Percentiles rank a stretch among this genome's conserved stretches.
Evolutionary conservation across 2,329 filamentous ascomycete species (phyloP).

Genomic region (Pseudophaeomoniella oleicola): DNA sequence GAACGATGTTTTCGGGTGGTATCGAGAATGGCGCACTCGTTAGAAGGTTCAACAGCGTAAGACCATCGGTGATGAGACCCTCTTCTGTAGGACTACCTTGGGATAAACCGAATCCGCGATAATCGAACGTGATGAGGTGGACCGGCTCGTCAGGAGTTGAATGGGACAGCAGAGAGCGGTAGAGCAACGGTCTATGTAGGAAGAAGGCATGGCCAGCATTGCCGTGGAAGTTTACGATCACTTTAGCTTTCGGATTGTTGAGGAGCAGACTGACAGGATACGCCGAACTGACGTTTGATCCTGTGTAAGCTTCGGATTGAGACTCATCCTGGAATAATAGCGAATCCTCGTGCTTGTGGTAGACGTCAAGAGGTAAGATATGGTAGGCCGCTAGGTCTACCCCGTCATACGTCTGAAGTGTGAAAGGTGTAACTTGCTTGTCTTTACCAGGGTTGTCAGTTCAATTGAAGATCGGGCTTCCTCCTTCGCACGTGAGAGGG

Average conservation of each 20-base stretch:
- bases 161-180: constrained; percentile 60
- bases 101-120: constrained; percentile 44
- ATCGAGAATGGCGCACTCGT: constrained; percentile 43
- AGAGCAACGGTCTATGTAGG: constrained; percentile 58
- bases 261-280: constrained; percentile 22
- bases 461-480: no score
- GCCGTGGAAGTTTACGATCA: constrained; percentile 41
- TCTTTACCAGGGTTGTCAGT: no score
- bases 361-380: constrained; percentile 64
- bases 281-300: constrained; percentile 17
- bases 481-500: no score
- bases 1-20: constrained; percentile 55
- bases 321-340: constrained; percentile 34
- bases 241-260: constrained; percentile 33
- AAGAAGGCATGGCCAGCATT: constrained; percentile 82
- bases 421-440: constrained; percentile 88
- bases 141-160: constrained; percentile 46
- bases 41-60: constrained; percentile 54
- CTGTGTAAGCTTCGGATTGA: constrained; percentile 29
- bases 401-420: constrained; percentile 57
- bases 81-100: constrained; percentile 67
- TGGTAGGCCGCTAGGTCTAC: constrained; percentile 83
- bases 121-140: constrained; percentile 76
- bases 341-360: constrained; percentile 53
- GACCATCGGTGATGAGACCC: constrained; percentile 67